phyloP scores from a whole-genome alignment of 2,329 filamentous ascomycete species.

The Colletotrichum musicola region DNA sequence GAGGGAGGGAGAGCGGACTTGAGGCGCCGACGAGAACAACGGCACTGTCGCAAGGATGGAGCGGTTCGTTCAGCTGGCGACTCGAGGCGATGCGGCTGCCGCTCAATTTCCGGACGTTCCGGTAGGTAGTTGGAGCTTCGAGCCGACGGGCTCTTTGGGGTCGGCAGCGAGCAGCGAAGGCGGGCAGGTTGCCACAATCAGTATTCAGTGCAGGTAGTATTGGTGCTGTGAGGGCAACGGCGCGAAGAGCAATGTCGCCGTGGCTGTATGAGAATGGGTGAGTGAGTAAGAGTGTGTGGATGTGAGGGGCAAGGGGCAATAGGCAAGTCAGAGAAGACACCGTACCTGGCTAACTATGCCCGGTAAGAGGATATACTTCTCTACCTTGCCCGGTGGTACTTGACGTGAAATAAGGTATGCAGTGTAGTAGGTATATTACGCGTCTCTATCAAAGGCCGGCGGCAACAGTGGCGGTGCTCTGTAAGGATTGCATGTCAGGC shows the following conservation, averaged over 20 bases:
- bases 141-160: neutral
- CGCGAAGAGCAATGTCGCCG: neutral
- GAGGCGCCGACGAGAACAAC: constrained; percentile 10
- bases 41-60: constrained; percentile 13
- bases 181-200: neutral
- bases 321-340: no score
- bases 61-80: neutral
- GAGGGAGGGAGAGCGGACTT: constrained; percentile 4
- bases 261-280: neutral
- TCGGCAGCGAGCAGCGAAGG: neutral
- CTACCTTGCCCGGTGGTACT: no score
- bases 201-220: neutral
- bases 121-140: constrained; percentile 1
- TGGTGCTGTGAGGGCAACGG: neutral
- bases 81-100: constrained; percentile 2
- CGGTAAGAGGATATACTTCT: no score
- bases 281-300: neutral
- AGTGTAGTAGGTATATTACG: no score
- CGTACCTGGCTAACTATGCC: no score
- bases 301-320: constrained; percentile 5
- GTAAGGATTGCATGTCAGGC: no score
- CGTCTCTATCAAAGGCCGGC: no score
- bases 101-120: constrained; percentile 33
- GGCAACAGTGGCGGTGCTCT: no score
- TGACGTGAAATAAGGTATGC: no score